These are phyloP conservation scores for Phycomyces blakesleeanus DNA, from an alignment of 192 early-diverging fungal species.

Conservation along the genomic window DNA sequence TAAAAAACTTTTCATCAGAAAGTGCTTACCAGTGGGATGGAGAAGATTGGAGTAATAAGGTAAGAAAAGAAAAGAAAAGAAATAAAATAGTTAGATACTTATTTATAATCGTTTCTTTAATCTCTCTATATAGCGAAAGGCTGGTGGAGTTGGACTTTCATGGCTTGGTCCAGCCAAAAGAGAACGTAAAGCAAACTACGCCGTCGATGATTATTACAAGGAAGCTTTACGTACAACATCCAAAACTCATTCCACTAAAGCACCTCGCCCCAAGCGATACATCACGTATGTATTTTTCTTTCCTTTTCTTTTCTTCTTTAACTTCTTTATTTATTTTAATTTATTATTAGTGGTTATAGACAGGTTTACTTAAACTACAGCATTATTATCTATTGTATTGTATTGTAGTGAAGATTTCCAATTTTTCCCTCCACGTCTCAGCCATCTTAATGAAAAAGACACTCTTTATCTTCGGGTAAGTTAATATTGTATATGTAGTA, in stretches of 20 bases:
- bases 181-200: constrained; percentile 90
- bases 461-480: constrained; percentile 60
- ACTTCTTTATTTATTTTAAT: no score
- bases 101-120: no score
- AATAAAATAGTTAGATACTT: no score
- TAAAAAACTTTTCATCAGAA: constrained; percentile 83
- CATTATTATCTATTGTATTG: no score
- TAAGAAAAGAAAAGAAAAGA: constrained; percentile 13
- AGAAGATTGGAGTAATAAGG: constrained; percentile 86
- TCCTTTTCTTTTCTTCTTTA: no score
- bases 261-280: constrained; percentile 65
- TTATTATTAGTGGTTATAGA: no score
- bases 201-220: constrained; percentile 89
- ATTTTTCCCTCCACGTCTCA: constrained; percentile 80
- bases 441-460: constrained; percentile 81
- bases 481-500: background rate
- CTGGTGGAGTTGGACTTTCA: constrained; percentile 51
- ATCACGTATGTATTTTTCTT: constrained; percentile 37
- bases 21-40: constrained; percentile 95
- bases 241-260: constrained; percentile 52
- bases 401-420: constrained; percentile 80
- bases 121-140: constrained; percentile 51
- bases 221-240: constrained; percentile 70
- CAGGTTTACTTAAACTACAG: no score
- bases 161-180: constrained; percentile 97